A percentile compares a stretch with the other conserved stretches of the same genome.
phyloP scores from a whole-genome alignment of 2,329 filamentous ascomycete genomes.

The Fragosphaeria purpurea region DNA sequence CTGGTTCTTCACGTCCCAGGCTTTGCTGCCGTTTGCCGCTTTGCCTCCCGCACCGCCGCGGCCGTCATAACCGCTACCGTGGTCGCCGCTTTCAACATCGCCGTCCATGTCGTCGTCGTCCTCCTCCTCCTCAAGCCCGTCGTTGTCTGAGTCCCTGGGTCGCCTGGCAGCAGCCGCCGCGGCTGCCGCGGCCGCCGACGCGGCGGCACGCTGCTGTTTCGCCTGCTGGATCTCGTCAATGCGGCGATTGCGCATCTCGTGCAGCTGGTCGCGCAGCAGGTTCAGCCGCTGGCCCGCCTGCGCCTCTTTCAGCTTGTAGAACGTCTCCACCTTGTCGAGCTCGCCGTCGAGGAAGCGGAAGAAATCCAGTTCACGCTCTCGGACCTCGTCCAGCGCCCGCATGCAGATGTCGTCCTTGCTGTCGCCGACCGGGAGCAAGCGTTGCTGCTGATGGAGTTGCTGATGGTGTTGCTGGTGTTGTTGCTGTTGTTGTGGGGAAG shows the following conservation, averaged over 20 bases:
- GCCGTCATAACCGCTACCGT: not conserved
- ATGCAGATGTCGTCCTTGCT: constrained; percentile 23
- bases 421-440: constrained; percentile 27
- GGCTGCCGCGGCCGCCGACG: not conserved
- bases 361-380: constrained; percentile 71
- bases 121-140: constrained; percentile 14
- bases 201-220: constrained; percentile 18
- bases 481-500: not conserved
- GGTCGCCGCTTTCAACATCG: not conserved
- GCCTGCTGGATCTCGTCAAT: constrained; percentile 55
- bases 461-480: no score
- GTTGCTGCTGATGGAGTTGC: constrained; percentile 11
- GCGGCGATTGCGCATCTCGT: constrained; percentile 82
- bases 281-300: constrained; percentile 66
- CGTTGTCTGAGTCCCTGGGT: constrained; percentile 1
- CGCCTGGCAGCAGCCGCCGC: no score
- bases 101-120: not conserved
- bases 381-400: constrained; percentile 42
- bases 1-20: constrained; percentile 4
- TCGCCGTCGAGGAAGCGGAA: constrained; percentile 75
- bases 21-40: constrained; percentile 15
- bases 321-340: constrained; percentile 81
- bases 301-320: constrained; percentile 81
- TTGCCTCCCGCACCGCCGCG: constrained; percentile 15
- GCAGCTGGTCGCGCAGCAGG: constrained; percentile 70